Base-by-base conservation (phyloP, 2,329 filamentous ascomycete species). In the Magnaporthales sp. region DNA sequence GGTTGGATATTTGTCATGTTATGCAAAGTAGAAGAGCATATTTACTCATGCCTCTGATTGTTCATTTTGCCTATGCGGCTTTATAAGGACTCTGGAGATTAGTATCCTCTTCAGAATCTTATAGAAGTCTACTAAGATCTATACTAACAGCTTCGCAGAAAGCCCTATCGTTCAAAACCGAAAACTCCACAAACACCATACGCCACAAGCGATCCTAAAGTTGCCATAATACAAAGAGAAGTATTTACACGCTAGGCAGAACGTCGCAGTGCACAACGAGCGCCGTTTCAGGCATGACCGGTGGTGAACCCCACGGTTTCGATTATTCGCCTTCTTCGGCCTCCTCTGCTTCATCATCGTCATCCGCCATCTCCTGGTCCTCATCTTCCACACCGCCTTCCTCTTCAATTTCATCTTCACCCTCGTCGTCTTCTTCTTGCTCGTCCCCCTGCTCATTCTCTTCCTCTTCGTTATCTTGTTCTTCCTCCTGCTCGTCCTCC, bases 321-420 rank as follows among this genome's bases (percentile, higher is more conserved):
- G 26, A 62, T 5, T 68, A 66, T 22, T 65, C 62, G 15, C 66
- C 74, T 3, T 74, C 74, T 4, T 73, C 73, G 9, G 15, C 67
- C 15, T 67, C 67, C 2, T 67, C 68, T 9, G 65, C 69, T 4
- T 63, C 68, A 9, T 67, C 68, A 2, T 51, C 68, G 13, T 67
- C 70, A 11, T 68, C 67, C 19, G 68, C 75, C 75, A 60, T 60
- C 24, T 60, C 56, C 4, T 60, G 56, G 26, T 60, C 56, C 56
- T 60, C 56, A 13, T 62, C 71, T 2, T 65, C 69, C 5, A 67
- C 69, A 0, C 30, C 66, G 2, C 7, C 54, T 65, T 11, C 54
- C 8, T 62, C 64, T 15, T 62, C 30, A 24, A 29, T 54, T 27
- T 51, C 64, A 7, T 56, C 63, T 13, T 26, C 32, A 19, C 56